Base-by-base conservation (phyloP, 148 eudicot genomes). In the Cornus controversa region DNA sequence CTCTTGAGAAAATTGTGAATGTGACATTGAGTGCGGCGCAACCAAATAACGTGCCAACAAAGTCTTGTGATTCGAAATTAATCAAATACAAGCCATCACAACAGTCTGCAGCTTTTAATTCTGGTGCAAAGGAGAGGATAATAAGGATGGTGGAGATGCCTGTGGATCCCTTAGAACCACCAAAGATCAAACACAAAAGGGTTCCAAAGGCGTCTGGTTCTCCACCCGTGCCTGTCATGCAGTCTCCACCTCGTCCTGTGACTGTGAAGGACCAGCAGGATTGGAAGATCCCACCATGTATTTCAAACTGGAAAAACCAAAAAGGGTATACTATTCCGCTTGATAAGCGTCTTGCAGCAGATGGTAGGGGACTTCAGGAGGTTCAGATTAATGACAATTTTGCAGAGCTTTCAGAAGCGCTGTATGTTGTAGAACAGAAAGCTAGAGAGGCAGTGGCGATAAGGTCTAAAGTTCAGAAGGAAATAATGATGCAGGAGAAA, bases 81-180 rank as follows among this genome's bases (percentile, higher is more conserved):
- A 92, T 94, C 47, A 94, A 92, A 83, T 94, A 94, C 72, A 90
- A 89, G 78, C 98, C 98, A 11, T 89, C 92, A 0, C 91, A 92
- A 72, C 98, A 94, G 80, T 87, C 74, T 26, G 87, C 87, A n/a
- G n/a, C n/a, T n/a, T n/a, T n/a, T n/a, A n/a, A n/a, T n/a, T n/a
- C n/a, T n/a, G n/a, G n/a, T n/a, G 98, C 98, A 6, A 90, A 92
- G 78, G 97, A 90, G 78, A 90, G 97, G 79, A 83, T 92, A 66
- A 92, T 94, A 60, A 84, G 97, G 64, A 89, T 94, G 97, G 93
- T 90, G 20, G 97, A 92, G 85, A 94, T 89, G 96, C 94, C 96
- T 4, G 93, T 90, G 53, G 96, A 94, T 70, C 98, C 98, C 0
- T 73, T 94, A 70, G 97, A 94, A 78, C 97, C 97, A 9, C 97